Evolutionary conservation across 1,139 yeast genomes (phyloP).

Genomic region (Kurtzmaniella natalensis): DNA sequence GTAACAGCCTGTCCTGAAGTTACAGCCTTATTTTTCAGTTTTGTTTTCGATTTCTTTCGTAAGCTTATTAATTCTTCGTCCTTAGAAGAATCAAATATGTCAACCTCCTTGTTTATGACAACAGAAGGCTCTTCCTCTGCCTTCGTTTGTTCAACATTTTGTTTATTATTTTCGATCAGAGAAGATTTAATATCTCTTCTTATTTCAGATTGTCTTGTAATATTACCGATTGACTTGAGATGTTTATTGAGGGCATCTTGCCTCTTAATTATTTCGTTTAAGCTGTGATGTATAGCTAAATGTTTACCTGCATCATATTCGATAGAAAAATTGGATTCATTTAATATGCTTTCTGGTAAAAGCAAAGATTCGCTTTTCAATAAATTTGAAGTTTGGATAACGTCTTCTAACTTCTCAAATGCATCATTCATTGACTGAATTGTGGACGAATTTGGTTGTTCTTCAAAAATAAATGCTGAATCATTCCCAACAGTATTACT

Average conservation of each 20-base stretch:
- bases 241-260: conserved; percentile 14
- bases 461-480: conserved; percentile 8
- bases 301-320: conserved; percentile 17
- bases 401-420: conserved; percentile 17
- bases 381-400: conserved; percentile 9
- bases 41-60: conserved; percentile 27
- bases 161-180: conserved; percentile 8
- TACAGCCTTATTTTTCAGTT: conserved; percentile 9
- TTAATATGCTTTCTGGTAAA: conserved; percentile 11
- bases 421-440: conserved; percentile 7
- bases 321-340: conserved; percentile 12
- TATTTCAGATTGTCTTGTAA: no score
- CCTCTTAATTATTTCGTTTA: conserved; percentile 15
- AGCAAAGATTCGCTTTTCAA: conserved; percentile 13
- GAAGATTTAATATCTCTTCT: not conserved
- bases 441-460: conserved; percentile 3
- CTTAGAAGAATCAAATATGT: conserved; percentile 1
- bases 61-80: conserved; percentile 54
- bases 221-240: conserved; percentile 15
- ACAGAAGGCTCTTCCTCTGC: conserved; percentile 3
- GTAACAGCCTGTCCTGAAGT: conserved; percentile 15
- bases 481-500: conserved; percentile 11
- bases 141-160: conserved; percentile 13
- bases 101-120: not conserved
- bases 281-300: conserved; percentile 16